Evolutionary conservation across 306 rosid species (phyloP).

Genomic region (Acacia acuminata): DNA sequence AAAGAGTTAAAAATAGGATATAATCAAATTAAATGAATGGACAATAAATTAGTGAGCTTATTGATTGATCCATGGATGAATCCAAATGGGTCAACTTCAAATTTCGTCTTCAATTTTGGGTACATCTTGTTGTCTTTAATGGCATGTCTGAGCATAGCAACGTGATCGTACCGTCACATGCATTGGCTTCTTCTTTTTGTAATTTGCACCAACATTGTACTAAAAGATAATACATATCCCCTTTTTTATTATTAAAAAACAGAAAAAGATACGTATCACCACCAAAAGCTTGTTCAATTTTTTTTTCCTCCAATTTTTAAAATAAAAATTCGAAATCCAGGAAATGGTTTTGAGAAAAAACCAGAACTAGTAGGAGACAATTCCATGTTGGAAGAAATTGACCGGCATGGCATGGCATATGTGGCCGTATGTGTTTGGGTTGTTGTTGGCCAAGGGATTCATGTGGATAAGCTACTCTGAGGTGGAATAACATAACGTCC

Average conservation of each 20-base stretch:
- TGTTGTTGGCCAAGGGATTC: not conserved
- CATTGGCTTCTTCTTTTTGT: not conserved
- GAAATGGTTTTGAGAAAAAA: not conserved
- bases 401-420: not conserved
- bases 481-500: not conserved
- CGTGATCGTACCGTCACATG: constrained; percentile 31
- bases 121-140: not conserved
- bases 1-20: not conserved
- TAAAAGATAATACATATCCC: not conserved
- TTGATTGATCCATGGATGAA: not conserved
- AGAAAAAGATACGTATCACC: not conserved
- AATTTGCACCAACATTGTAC: not conserved
- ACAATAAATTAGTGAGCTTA: not conserved
- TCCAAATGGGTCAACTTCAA: constrained; percentile 13
- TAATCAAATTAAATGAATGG: not conserved
- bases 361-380: not conserved
- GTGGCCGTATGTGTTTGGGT: not conserved
- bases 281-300: not conserved
- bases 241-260: not conserved
- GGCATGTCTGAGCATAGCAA: constrained; percentile 7
- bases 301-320: not conserved
- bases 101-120: constrained; percentile 7
- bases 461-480: not conserved
- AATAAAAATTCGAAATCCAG: not conserved
- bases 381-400: not conserved